phyloP scores from a whole-genome alignment of 441 rosid species.

The Eutrema salsugineum region DNA sequence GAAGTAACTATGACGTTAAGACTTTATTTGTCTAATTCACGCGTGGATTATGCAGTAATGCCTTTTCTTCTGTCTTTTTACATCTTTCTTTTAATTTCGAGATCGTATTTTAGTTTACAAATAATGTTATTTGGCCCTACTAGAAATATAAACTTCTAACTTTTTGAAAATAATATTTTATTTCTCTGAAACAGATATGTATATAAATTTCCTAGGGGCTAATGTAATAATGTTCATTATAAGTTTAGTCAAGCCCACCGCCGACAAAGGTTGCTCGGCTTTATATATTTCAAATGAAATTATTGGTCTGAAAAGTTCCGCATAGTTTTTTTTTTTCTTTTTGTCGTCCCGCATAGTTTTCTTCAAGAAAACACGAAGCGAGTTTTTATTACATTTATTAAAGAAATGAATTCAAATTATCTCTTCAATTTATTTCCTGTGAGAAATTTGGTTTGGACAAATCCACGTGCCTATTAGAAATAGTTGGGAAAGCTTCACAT shows the following conservation, averaged over 20 bases:
- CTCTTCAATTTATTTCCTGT: neutral
- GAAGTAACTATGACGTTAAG: too few species aligned
- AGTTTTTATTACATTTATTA: neutral
- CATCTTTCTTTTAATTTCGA: neutral
- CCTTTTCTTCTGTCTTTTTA: neutral
- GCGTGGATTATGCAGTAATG: neutral
- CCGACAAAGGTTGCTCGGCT: conserved; percentile 4
- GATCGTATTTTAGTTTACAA: neutral
- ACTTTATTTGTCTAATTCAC: neutral
- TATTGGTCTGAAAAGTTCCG: conserved; percentile 12
- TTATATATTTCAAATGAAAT: neutral
- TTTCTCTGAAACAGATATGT: neutral
- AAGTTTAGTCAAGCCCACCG: conserved; percentile 6
- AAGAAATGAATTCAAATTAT: neutral
- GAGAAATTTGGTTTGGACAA: neutral
- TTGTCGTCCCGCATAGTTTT: too few species aligned
- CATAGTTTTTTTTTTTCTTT: too few species aligned
- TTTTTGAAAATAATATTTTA: neutral
- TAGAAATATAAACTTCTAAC: neutral
- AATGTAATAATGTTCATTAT: neutral
- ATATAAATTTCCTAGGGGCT: neutral
- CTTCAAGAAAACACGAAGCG: neutral
- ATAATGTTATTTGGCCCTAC: neutral
- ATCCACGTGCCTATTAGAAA: conserved; percentile 6
- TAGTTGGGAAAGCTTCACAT: conserved; percentile 15